These are phyloP conservation scores for Buddleja alternifolia DNA, from an alignment of 257 asterid genomes.

Conservation along the genomic window DNA sequence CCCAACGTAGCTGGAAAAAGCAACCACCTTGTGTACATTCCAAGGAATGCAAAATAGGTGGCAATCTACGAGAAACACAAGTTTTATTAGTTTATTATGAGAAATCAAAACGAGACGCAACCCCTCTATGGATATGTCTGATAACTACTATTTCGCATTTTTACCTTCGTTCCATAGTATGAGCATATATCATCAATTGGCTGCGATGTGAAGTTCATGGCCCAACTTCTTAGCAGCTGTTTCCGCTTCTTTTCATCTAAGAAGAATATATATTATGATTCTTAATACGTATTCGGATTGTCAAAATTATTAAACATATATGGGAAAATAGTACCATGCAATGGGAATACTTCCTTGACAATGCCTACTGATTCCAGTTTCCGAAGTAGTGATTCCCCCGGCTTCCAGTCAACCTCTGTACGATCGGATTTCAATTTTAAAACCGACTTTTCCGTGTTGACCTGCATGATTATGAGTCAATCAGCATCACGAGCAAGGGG, in stretches of 20 bases:
- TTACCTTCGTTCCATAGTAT: constrained; percentile 87
- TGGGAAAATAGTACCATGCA: constrained; percentile 66
- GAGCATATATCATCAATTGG: constrained; percentile 92
- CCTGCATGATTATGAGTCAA: constrained; percentile 49
- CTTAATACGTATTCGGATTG: constrained; percentile 8
- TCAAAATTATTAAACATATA: constrained; percentile 23
- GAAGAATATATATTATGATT: constrained; percentile 20
- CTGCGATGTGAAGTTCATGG: constrained; percentile 82
- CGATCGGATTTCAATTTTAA: constrained; percentile 45
- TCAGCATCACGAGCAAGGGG: constrained; percentile 15
- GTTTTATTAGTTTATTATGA: neutral
- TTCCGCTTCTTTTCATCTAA: constrained; percentile 81
- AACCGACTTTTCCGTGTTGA: constrained; percentile 48
- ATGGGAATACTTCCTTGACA: constrained; percentile 83
- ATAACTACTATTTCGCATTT: neutral
- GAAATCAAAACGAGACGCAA: constrained; percentile 22
- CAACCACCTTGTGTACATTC: constrained; percentile 96
- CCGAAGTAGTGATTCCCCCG: constrained; percentile 64
- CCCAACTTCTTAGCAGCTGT: constrained; percentile 90
- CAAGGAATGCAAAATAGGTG: constrained; percentile 85
- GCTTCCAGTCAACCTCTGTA: constrained; percentile 61
- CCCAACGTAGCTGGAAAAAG: constrained; percentile 90
- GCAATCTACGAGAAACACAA: constrained; percentile 61
- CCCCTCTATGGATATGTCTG: neutral
- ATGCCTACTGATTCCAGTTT: constrained; percentile 61